Evolutionary conservation across 176 grass and related monocot species (phyloP).

Genomic region (Juncus inflexus): DNA sequence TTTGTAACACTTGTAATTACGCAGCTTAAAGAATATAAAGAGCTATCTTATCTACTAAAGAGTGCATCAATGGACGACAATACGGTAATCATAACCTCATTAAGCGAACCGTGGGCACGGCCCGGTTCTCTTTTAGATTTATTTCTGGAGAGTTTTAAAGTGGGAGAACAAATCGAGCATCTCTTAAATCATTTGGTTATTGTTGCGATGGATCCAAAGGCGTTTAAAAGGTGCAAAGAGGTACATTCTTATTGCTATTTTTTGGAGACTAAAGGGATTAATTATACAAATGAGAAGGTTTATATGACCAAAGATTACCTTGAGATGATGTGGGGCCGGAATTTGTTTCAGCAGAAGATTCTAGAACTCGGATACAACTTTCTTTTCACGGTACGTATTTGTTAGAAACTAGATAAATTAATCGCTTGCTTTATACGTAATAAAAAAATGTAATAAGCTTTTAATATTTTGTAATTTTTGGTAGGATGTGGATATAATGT

Average conservation of each 20-base stretch:
- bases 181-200: conserved; percentile 62
- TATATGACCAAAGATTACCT: conserved; percentile 73
- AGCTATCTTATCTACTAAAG: conserved; percentile 41
- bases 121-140: conserved; percentile 57
- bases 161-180: conserved; percentile 43
- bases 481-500: conserved; percentile 80
- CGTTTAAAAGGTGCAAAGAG: conserved; percentile 38
- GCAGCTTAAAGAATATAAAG: conserved; percentile 13
- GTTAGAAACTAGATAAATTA: neutral
- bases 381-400: conserved; percentile 56
- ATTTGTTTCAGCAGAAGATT: conserved; percentile 60
- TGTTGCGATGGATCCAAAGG: conserved; percentile 48
- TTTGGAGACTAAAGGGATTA: conserved; percentile 26
- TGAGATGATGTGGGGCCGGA: conserved; percentile 73
- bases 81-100: conserved; percentile 67
- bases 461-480: neutral
- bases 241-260: conserved; percentile 61
- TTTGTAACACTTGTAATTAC: no score
- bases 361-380: conserved; percentile 79
- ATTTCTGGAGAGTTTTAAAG: conserved; percentile 50
- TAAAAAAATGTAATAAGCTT: neutral
- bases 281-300: conserved; percentile 57
- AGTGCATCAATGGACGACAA: conserved; percentile 62
- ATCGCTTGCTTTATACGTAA: neutral
- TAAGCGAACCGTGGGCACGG: conserved; percentile 56